Conservation (phyloP, 345 rosid species). For the Eucalyptus virginea region DNA sequence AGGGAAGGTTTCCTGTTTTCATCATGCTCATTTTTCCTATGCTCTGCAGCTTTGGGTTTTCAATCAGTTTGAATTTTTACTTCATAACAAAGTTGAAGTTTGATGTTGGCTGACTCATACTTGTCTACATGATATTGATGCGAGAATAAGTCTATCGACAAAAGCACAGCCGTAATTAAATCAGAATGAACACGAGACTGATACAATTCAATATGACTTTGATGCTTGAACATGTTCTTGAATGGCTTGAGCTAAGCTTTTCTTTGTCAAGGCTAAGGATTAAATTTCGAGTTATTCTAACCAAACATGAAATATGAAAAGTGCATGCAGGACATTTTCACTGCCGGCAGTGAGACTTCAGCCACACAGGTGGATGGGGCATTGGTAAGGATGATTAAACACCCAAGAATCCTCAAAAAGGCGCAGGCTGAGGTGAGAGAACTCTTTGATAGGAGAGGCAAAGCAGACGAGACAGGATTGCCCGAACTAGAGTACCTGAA, state of each 20-base stretch:
- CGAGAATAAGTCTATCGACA: background rate
- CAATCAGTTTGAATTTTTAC: background rate
- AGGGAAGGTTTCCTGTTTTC: background rate
- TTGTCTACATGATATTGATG: background rate
- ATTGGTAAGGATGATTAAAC: slow-evolving; percentile 3
- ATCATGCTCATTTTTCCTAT: background rate
- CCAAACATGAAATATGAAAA: background rate
- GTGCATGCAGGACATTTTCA: background rate
- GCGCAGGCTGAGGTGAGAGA: slow-evolving; percentile 13
- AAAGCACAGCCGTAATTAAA: background rate
- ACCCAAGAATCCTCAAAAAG: background rate
- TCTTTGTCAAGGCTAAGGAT: background rate
- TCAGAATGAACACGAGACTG: background rate
- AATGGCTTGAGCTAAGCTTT: background rate
- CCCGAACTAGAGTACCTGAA: background rate
- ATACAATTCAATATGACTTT: background rate
- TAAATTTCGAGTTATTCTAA: background rate
- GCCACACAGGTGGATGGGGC: slow-evolving; percentile 1
- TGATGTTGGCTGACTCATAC: background rate
- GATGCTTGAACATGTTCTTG: background rate
- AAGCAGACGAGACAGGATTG: background rate
- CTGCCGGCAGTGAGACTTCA: slow-evolving; percentile 7
- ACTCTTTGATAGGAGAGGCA: background rate
- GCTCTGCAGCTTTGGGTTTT: background rate
- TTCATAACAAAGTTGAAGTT: background rate